Conservation (phyloP, 495 filamentous ascomycete species). For the Hyaloscypha hepaticicola region DNA sequence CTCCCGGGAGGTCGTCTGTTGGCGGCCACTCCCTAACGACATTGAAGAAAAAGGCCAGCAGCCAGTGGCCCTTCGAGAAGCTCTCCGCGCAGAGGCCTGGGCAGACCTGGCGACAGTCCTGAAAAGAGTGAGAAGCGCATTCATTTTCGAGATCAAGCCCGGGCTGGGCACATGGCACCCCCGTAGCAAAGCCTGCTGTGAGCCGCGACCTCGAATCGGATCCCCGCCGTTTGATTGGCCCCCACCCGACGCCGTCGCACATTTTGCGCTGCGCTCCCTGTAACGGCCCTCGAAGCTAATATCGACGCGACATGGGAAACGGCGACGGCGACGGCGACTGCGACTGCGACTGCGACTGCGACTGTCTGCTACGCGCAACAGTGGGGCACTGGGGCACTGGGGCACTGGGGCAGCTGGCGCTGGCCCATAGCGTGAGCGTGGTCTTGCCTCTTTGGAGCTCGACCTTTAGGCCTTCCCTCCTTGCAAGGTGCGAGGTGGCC, state of each 20-base stretch:
- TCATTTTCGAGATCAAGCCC: background rate
- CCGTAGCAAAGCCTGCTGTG: conserved; percentile 21
- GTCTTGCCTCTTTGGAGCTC: conserved; percentile 10
- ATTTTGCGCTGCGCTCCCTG: conserved; percentile 14
- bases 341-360: no score
- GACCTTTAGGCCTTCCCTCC: conserved; percentile 12
- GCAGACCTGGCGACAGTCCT: background rate
- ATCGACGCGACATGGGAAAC: conserved; percentile 2
- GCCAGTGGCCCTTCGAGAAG: conserved; percentile 7
- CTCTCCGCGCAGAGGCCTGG: background rate
- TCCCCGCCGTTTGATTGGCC: conserved; percentile 25
- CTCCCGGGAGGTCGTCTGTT: no score
- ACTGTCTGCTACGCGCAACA: conserved; percentile 7
- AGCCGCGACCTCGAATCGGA: conserved; percentile 29
- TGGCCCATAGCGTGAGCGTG: conserved; percentile 22
- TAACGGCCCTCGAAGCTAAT: conserved; percentile 16
- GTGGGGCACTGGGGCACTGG: background rate
- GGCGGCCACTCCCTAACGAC: no score
- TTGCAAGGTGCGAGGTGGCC: background rate
- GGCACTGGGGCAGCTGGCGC: background rate
- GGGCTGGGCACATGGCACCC: conserved; percentile 22
- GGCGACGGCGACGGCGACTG: no score
- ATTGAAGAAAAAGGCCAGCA: background rate
- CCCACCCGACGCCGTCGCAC: conserved; percentile 23
- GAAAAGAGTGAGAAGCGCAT: background rate